Evolutionary conservation across 306 rosid species (phyloP).

Genomic region (Lagenaria siceraria): DNA sequence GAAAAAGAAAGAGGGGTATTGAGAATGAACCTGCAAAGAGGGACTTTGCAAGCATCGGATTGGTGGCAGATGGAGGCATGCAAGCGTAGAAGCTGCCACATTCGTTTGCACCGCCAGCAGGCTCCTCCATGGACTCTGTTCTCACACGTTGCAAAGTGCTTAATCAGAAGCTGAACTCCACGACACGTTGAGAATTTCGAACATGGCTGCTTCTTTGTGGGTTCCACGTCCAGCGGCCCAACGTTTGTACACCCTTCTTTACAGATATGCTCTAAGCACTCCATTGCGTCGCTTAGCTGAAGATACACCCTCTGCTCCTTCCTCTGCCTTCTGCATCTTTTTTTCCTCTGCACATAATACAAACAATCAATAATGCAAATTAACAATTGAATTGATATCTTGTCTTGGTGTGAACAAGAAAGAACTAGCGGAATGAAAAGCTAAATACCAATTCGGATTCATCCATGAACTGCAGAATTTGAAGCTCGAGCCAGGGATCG

Average conservation of each 20-base stretch:
- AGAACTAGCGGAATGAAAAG: not conserved
- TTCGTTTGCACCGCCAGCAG: constrained; percentile 44
- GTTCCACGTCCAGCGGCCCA: constrained; percentile 39
- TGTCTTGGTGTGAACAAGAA: not conserved
- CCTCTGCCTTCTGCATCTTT: constrained; percentile 25
- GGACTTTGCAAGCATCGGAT: constrained; percentile 40
- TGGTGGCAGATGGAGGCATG: constrained; percentile 42
- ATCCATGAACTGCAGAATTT: constrained; percentile 66
- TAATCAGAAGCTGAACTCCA: constrained; percentile 40
- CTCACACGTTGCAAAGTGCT: constrained; percentile 38
- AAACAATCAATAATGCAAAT: not conserved
- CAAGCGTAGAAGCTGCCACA: constrained; percentile 54
- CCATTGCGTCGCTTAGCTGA: constrained; percentile 44
- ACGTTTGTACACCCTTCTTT: constrained; percentile 41
- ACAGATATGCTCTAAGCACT: constrained; percentile 43
- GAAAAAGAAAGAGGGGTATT: not conserved
- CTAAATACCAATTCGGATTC: constrained; percentile 51
- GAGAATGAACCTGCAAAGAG: constrained; percentile 32
- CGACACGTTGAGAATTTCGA: constrained; percentile 31
- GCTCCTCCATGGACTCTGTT: constrained; percentile 37
- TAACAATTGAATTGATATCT: not conserved
- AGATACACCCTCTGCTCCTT: constrained; percentile 35
- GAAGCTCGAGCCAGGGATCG: constrained; percentile 79
- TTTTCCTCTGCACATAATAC: constrained; percentile 20
- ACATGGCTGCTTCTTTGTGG: constrained; percentile 26